Base-by-base conservation (phyloP, 2,329 filamentous ascomycete genomes). In the Cladosporium sp. region DNA sequence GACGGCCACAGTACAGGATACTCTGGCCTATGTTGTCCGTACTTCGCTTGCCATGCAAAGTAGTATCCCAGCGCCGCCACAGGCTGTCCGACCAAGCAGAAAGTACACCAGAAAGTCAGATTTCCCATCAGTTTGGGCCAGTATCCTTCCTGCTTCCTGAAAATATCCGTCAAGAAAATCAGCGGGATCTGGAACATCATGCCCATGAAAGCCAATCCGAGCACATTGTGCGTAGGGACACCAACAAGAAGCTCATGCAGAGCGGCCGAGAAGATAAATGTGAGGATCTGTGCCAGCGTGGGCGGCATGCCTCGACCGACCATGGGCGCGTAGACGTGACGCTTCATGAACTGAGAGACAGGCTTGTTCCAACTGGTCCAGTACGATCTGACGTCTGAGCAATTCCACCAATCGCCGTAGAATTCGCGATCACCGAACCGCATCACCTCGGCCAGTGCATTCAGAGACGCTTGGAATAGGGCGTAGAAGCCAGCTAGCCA, bases 351-450 rank as follows among this genome's bases (percentile, higher is more conserved):
- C 60, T 92, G 88, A 70, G 96, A 96, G 5, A 99, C 93, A 0
- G 94, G 94, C 72, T 95, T 95, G 77, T 99, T 99, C 94, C 94
- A 99, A 0, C 88, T 89, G 20, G 92, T 86, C 93, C 93, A 97
- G 78, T 99, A 99, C 4, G 83, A 83, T 36, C 92, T 90, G 6
- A 97, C 80, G 64, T 87, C 92, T 57, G 87, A 86, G 64, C 87
- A 90, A 71, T 99, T 99, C 94, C 94, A 99, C 94, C 94, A 99
- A 70, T 96, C 92, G 38, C 90, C 88, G 74, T 99, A 99, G 74
- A 99, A 99, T 55, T 92, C 89, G 30, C 94, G 85, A 72, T 99
- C 94, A 17, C 88, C 94, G 69, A 99, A 99, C 43, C 84, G 83
- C 79, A 91, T 88, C 12, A 97, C 78, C 73, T 99, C 94, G 3